phyloP scores from a whole-genome alignment of 345 rosid species.

The Euclidium syriacum region DNA sequence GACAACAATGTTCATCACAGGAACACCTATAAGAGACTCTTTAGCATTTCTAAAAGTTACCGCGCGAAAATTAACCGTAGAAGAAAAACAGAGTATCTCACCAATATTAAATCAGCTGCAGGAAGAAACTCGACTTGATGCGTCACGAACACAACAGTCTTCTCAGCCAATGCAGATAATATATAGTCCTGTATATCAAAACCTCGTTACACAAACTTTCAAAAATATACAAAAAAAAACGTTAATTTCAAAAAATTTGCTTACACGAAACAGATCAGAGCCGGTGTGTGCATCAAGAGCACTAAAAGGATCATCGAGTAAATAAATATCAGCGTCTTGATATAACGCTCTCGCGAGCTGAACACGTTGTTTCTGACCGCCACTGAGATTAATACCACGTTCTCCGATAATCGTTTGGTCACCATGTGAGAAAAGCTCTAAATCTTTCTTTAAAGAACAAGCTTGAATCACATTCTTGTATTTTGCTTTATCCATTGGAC shows the following conservation, averaged over 20 bases:
- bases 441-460: constrained; percentile 89
- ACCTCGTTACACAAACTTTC: constrained; percentile 7
- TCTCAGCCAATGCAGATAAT: constrained; percentile 70
- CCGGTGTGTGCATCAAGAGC: constrained; percentile 99
- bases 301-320: constrained; percentile 99
- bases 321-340: constrained; percentile 97
- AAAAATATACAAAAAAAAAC: not conserved
- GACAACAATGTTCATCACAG: constrained; percentile 36
- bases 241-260: not conserved
- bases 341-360: constrained; percentile 99
- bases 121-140: constrained; percentile 99
- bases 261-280: constrained; percentile 93
- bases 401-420: constrained; percentile 99
- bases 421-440: constrained; percentile 96
- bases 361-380: constrained; percentile 98
- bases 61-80: not conserved
- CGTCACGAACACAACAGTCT: constrained; percentile 92
- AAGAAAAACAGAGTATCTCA: constrained; percentile 35
- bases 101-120: constrained; percentile 91
- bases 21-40: constrained; percentile 33
- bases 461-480: constrained; percentile 92
- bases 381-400: constrained; percentile 97
- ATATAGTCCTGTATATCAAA: constrained; percentile 81
- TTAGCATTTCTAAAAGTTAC: constrained; percentile 26
- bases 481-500: constrained; percentile 87